A percentile compares a stretch with the other conserved stretches of the same genome.
Conservation (phyloP, 805 yeast species). For the Hemisphaericaspora nanyangensis region DNA sequence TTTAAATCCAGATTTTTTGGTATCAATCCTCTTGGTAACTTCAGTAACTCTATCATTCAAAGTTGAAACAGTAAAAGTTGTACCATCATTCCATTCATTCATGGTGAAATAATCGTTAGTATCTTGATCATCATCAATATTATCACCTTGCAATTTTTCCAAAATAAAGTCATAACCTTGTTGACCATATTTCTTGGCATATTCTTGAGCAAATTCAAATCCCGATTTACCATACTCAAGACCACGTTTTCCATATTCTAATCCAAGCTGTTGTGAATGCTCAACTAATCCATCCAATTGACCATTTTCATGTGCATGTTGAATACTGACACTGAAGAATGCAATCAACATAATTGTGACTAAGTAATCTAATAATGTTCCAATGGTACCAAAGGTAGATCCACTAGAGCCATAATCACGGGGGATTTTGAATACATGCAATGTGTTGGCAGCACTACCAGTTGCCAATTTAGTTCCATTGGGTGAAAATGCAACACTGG, state of each 20-base stretch:
- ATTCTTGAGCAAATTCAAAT: slow-evolving; percentile 4
- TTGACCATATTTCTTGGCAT: slow-evolving; percentile 4
- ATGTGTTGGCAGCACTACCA: slow-evolving; percentile 72
- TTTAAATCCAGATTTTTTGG: slow-evolving; percentile 11
- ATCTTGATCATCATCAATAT: slow-evolving; percentile 19
- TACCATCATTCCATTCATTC: slow-evolving; percentile 16
- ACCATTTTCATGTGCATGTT: slow-evolving; percentile 32
- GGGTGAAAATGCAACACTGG: slow-evolving; percentile 66
- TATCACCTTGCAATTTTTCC: slow-evolving; percentile 23
- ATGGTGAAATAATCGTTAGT: slow-evolving; percentile 20
- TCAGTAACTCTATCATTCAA: slow-evolving; percentile 10
- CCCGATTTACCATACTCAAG: slow-evolving; percentile 12
- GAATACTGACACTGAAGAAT: slow-evolving; percentile 29
- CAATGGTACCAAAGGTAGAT: slow-evolving; percentile 29
- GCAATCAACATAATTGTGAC: slow-evolving; percentile 30
- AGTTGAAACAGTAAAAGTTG: slow-evolving; percentile 1
- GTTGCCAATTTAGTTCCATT: slow-evolving; percentile 65
- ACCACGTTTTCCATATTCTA: slow-evolving; percentile 23
- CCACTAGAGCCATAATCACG: slow-evolving; percentile 39
- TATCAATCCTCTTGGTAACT: slow-evolving; percentile 17
- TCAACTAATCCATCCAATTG: slow-evolving; percentile 24
- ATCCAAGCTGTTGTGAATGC: slow-evolving; percentile 15
- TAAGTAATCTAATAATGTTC: slow-evolving; percentile 30
- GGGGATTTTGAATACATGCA: slow-evolving; percentile 62
- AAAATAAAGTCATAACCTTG: slow-evolving; percentile 22